phyloP scores from a whole-genome alignment of 2,329 filamentous ascomycete genomes.

The Simplicillium sp. region DNA sequence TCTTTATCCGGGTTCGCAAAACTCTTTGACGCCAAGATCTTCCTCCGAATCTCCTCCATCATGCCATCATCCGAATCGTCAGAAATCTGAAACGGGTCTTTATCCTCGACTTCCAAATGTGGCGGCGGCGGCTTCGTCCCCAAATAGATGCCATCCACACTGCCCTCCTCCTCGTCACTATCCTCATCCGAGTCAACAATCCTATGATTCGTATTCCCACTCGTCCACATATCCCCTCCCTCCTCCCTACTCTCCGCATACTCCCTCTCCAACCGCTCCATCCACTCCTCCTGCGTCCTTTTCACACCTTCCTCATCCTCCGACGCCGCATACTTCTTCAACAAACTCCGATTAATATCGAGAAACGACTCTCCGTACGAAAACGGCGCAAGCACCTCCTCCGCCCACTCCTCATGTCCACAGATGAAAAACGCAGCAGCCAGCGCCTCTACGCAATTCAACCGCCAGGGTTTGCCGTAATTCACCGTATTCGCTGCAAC shows the following conservation, averaged over 20 bases:
- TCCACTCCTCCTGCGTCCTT: constrained; percentile 76
- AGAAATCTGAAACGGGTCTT: constrained; percentile 67
- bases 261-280: constrained; percentile 81
- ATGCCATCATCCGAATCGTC: constrained; percentile 71
- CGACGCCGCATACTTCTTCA: constrained; percentile 80
- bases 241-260: constrained; percentile 71
- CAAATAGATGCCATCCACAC: constrained; percentile 49
- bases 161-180: constrained; percentile 36
- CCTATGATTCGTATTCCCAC: constrained; percentile 74
- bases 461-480: constrained; percentile 87
- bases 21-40: constrained; percentile 84
- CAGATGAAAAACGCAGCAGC: constrained; percentile 92
- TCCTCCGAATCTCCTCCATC: constrained; percentile 85
- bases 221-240: constrained; percentile 75
- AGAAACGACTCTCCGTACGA: constrained; percentile 83
- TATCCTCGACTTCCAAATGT: constrained; percentile 37
- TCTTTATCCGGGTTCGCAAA: constrained; percentile 47
- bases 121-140: constrained; percentile 37
- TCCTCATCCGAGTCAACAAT: constrained; percentile 38
- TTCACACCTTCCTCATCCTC: constrained; percentile 75
- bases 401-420: constrained; percentile 83
- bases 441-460: constrained; percentile 94
- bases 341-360: constrained; percentile 74
- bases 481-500: constrained; percentile 96
- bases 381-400: constrained; percentile 73